Base-by-base conservation (phyloP, 257 asterid species). In the Solanum chiquidenum region DNA sequence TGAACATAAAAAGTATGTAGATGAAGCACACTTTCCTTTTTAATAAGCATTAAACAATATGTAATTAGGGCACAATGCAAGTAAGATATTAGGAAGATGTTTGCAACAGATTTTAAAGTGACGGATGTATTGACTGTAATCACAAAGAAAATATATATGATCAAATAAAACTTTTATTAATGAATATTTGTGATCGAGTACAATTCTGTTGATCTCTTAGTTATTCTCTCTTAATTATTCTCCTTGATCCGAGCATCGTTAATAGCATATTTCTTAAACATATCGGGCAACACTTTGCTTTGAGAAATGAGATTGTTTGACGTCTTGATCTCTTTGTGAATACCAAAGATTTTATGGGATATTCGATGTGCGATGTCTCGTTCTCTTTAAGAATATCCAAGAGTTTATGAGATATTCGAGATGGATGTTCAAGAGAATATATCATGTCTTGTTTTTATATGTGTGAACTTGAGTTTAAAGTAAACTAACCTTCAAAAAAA, bases 361-460 rank as follows among this genome's bases (percentile, higher is more conserved):
- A 58, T 0, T 60, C 6, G 0, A 60, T 27, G 11, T 21, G 6
- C 5, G 0, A 9, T 8, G 12, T 21, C 25, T 55, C 3, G 0
- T 0, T 60, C 3, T 60, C 0, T 60, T 60, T 60, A 1, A 4
- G 29, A 0, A 60, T 60, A 60, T 1, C 0, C 6, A 8, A 21
- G 27, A 21, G 3, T 60, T 23, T 23, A 60, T 21, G 68, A 21
- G 0, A 60, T 60, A 3, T 20, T 60, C 1, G 6, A 60, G 3
- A 60, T 60, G 1, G 21, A 0, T 60, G 9, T 60, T 60, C 13
- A 60, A 60, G 5, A 21, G 6, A 60, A 60, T 60, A 21, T 60
- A 20, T 55, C 25, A 21, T 60, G 0, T 1, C 29, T 21, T 12
- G 0, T 21, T 60, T 60, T 60, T 60, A 60, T 60, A 60, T 13